Conservation (phyloP, 2,329 filamentous ascomycete species). For the Coniochaeta sp. region DNA sequence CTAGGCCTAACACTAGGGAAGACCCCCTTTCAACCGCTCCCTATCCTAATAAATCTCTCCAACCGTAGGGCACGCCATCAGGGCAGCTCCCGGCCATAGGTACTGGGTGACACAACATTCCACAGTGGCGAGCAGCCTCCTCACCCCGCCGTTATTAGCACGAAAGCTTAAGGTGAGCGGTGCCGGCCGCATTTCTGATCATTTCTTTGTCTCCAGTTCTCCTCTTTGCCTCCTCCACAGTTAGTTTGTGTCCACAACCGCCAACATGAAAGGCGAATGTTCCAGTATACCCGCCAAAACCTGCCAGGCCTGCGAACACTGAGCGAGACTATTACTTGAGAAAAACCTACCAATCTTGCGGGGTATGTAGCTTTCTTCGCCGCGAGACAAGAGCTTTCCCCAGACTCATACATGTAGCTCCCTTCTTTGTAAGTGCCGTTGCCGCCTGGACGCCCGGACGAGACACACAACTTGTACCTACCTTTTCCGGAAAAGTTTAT, state of each 20-base stretch:
- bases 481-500: not conserved
- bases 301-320: too few species aligned
- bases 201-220: not conserved
- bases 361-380: not conserved
- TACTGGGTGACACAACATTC: not conserved
- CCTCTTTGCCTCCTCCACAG: not conserved
- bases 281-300: too few species aligned
- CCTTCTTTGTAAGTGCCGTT: too few species aligned
- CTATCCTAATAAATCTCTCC: not conserved
- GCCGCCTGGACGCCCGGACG: not conserved
- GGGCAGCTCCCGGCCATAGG: not conserved
- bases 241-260: too few species aligned
- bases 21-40: not conserved
- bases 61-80: not conserved
- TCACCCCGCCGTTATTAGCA: not conserved
- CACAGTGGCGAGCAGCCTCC: not conserved
- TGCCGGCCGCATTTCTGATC: not conserved
- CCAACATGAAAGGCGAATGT: too few species aligned
- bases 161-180: not conserved
- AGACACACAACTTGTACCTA: too few species aligned
- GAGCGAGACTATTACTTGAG: slow-evolving; percentile 3
- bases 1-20: too few species aligned
- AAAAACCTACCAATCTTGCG: not conserved
- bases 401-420: too few species aligned
- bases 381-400: not conserved